These are phyloP conservation scores for Xylaria digitata DNA, from an alignment of 2,329 filamentous ascomycete genomes.

Conservation along the genomic window DNA sequence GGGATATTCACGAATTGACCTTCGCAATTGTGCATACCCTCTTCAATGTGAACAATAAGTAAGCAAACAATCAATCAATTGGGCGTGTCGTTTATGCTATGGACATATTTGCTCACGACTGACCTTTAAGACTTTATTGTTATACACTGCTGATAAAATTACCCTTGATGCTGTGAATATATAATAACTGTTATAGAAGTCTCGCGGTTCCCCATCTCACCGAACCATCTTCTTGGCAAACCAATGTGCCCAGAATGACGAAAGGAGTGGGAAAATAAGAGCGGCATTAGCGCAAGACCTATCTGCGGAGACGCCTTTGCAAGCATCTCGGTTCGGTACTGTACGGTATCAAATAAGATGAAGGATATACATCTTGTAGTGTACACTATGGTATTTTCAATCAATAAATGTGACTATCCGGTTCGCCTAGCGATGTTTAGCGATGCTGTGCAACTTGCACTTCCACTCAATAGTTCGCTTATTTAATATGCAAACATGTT, in stretches of 20 bases:
- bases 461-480: conserved; percentile 19
- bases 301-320: conserved; percentile 13
- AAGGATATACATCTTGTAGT: not conserved
- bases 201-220: conserved; percentile 15
- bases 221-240: conserved; percentile 15
- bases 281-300: conserved; percentile 18
- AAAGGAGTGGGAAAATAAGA: not conserved
- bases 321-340: not conserved
- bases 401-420: conserved; percentile 6
- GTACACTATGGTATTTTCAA: not conserved
- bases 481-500: conserved; percentile 16
- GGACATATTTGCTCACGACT: too few species aligned
- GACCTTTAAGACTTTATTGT: too few species aligned
- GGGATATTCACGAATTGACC: too few species aligned
- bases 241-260: conserved; percentile 9
- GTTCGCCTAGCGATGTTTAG: not conserved
- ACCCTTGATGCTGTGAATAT: too few species aligned
- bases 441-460: conserved; percentile 29
- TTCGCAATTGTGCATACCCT: too few species aligned
- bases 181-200: too few species aligned
- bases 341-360: not conserved
- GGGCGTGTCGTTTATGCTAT: too few species aligned
- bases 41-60: too few species aligned
- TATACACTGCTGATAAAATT: too few species aligned
- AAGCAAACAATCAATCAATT: too few species aligned